phyloP scores from a whole-genome alignment of 1,284 basidiomycete genomes.

The Lentinula novae-zelandiae region DNA sequence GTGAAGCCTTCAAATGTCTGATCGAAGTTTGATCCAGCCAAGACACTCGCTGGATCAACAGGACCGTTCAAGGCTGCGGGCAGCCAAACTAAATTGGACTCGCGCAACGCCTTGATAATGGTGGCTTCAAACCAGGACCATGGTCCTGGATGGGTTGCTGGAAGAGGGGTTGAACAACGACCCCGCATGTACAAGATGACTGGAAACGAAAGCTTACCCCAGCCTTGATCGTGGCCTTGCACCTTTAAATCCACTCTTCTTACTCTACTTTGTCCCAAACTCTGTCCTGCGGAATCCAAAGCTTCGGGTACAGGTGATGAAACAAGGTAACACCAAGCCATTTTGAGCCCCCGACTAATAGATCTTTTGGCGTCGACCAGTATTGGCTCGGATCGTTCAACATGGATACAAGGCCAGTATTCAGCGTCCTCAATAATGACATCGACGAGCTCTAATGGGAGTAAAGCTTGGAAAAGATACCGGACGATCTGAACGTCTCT shows the following conservation, averaged over 20 bases:
- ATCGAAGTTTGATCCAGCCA: neutral
- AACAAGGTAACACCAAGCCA: conserved; percentile 30
- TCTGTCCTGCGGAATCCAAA: neutral
- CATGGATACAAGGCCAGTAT: conserved; percentile 25
- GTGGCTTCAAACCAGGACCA: conserved; percentile 30
- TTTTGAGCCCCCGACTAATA: conserved; percentile 19
- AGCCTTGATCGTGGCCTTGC: conserved; percentile 30
- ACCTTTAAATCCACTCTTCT: conserved; percentile 22
- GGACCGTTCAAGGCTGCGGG: neutral
- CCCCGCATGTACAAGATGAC: conserved; percentile 7
- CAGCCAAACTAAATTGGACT: neutral
- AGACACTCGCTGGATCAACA: neutral
- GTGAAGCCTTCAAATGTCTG: neutral
- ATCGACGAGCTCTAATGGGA: conserved; percentile 27
- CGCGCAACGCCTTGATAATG: conserved; percentile 20
- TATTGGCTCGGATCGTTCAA: neutral
- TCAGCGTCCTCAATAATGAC: conserved; percentile 25
- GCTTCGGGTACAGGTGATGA: conserved; percentile 23
- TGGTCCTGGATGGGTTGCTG: conserved; percentile 26
- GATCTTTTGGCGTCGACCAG: conserved; percentile 7
- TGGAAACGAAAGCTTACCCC: conserved; percentile 21
- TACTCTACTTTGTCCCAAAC: conserved; percentile 13
- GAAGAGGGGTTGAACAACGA: neutral
- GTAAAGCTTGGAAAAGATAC: conserved; percentile 14
- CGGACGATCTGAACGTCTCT: conserved; percentile 20